Conservation (phyloP, 352 stramenopile species). For the Pythium brassicae region DNA sequence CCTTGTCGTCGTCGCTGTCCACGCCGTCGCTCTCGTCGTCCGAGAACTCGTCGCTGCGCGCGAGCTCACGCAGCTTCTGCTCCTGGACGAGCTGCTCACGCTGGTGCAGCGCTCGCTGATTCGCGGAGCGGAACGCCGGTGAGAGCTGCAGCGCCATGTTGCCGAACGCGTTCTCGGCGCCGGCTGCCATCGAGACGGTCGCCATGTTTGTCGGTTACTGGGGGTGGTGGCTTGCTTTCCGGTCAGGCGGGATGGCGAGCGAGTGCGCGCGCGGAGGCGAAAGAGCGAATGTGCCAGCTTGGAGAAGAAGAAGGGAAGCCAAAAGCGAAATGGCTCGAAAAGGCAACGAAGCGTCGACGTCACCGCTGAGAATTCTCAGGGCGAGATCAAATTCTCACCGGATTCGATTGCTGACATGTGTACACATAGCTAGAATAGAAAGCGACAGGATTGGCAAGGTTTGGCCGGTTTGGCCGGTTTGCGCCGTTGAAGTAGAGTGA, state of each 20-base stretch:
- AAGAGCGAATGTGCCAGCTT: not conserved
- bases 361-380: not conserved
- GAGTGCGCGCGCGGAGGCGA: not conserved
- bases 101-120: slow-evolving; percentile 40
- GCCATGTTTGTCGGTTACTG: slow-evolving; percentile 26
- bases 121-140: slow-evolving; percentile 46
- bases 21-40: slow-evolving; percentile 78
- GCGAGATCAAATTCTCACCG: not conserved
- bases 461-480: too few species aligned
- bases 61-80: slow-evolving; percentile 61
- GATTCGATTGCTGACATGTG: not conserved
- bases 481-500: not conserved
- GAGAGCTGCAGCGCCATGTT: slow-evolving; percentile 44
- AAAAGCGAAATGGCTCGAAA: not conserved
- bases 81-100: not conserved
- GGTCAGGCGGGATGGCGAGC: too few species aligned
- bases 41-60: slow-evolving; percentile 76
- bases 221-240: too few species aligned
- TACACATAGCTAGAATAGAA: not conserved
- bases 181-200: slow-evolving; percentile 51
- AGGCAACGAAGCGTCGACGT: not conserved
- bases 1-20: slow-evolving; percentile 42
- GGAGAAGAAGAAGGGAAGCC: not conserved
- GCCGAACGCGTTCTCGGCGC: slow-evolving; percentile 37
- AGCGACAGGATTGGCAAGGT: too few species aligned